Base-by-base conservation (phyloP, 192 early-diverging fungal genomes). In the Coemansia sp. region DNA sequence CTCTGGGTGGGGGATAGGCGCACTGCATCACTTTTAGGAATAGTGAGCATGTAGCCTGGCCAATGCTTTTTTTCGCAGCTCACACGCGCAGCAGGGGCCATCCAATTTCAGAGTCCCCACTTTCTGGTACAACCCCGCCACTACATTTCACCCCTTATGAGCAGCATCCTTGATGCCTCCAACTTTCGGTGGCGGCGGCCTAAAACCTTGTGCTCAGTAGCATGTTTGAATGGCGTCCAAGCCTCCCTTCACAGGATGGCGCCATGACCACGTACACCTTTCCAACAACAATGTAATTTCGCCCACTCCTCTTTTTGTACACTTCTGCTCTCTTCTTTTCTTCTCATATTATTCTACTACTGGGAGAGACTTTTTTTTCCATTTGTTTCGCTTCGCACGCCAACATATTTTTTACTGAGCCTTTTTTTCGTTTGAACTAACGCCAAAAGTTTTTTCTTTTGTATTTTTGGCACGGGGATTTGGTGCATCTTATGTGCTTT, bases 241-340 rank as follows among this genome's bases (percentile, higher is more conserved):
- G 57, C 57, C 57, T 31, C 57, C 13, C 49, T 59, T 59, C 57
- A 59, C 57, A 59, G 55, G 55, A 59, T 29, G 55, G 55, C 55
- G 55, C 55, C 55, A 59, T 59, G 55, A 29, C 55, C 27, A 33
- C 27, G 15, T 54, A 27, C n/a, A 54, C 51, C 22, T 9, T 54
- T n/a, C 5, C 51, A 51, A 20, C n/a, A 22, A 51, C 49, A 51
- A 51, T 51, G 49, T 22, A 22, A 20, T 10, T 51, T 51, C 20
- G 5, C n/a, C 20, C 49, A 22, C 31, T 61, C 59, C 34, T 36
- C 33, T 61, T 61, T 61, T n/a, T 61, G 31, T 16, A 7, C 34
- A 33, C 12, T 27, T 54, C 22, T 54, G 24, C 51, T 54, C 22
- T 27, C 7, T 12, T 27, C 24, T 55, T 13, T 16, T 34, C 15